A percentile compares a stretch with the other conserved stretches of the same genome.
Conservation (phyloP, 352 stramenopile species). For the Pythium vanterpoolii region DNA sequence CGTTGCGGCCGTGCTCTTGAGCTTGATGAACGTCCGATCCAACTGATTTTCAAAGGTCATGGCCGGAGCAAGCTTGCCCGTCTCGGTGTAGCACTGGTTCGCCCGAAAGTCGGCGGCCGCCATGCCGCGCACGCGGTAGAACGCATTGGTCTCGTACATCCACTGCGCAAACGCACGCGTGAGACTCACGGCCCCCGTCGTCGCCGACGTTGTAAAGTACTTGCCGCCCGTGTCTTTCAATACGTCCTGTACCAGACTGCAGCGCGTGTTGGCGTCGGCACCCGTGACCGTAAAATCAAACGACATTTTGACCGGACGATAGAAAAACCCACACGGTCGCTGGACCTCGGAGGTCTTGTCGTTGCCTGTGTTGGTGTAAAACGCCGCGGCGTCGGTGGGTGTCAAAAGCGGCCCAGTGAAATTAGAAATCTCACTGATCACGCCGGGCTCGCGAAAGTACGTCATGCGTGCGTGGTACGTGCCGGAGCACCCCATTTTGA, state of each 20-base stretch:
- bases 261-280: constrained; percentile 18
- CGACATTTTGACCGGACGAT: constrained; percentile 35
- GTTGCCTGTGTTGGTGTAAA: constrained; percentile 29
- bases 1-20: constrained; percentile 20
- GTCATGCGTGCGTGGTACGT: constrained; percentile 21
- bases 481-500: constrained; percentile 36
- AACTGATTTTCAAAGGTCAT: constrained; percentile 29
- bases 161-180: constrained; percentile 29
- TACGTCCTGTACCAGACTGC: constrained; percentile 18
- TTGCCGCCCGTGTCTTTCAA: constrained; percentile 21
- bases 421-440: constrained; percentile 23
- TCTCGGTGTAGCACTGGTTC: constrained; percentile 36
- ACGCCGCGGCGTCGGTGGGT: constrained; percentile 4
- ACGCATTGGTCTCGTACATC: constrained; percentile 27
- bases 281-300: constrained; percentile 30
- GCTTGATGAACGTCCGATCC: constrained; percentile 27
- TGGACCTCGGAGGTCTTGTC: constrained; percentile 20
- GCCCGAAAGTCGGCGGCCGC: constrained; percentile 24
- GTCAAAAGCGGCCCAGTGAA: constrained; percentile 24
- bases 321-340: constrained; percentile 31
- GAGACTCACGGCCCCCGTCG: constrained; percentile 16
- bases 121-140: constrained; percentile 32
- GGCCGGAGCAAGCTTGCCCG: constrained; percentile 15
- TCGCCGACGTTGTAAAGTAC: constrained; percentile 20
- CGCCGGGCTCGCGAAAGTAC: constrained; percentile 24